Base-by-base conservation (phyloP, 2,329 filamentous ascomycete genomes). In the Paecilomyces sp. region DNA sequence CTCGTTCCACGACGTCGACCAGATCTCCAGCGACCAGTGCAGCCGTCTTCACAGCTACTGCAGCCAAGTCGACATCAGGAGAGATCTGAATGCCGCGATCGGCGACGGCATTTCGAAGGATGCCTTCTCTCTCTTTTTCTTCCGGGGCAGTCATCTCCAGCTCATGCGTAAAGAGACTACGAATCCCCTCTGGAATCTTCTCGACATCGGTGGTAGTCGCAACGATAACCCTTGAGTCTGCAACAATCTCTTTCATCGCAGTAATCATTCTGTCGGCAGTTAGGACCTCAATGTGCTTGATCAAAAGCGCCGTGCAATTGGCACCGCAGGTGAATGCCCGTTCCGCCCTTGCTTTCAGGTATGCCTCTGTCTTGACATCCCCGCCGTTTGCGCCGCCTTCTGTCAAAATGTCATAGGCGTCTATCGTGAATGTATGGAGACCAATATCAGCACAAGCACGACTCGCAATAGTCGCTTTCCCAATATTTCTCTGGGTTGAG, bases 171-270 rank as follows among this genome's bases (percentile, higher is more conserved):
- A 99, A 97, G 2, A 97, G 80, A 11, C 91, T 91, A 57, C 94
- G 86, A 22, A 97, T 87, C 0, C 90, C 90, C 67, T 97, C 92
- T 0, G 93, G 90, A 1, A 99, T 85, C 73, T 97, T 95, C 71
- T 97, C 94, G 0, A 97, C 87, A 66, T 97, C 93, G 6, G 92
- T 96, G 0, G 93, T 97, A 0, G 94, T 99, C 0, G 94, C 93
- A 66, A 99, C 87, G 25, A 99, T 77, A 2, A 97, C 90, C 58
- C 94, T 82, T 2, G 87, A 86, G 54, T 89, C 88, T n/a, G 85
- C 81, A 24, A 97, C 76, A 2, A 97, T 87, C 62, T 96, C 90
- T 70, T 91, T 90, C 70, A 99, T 81, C 0, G 91, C 90, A 3
- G 88, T 84, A 18, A 91, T 86, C 80, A 97, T 97, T 41, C 93